Base-by-base conservation (phyloP, 2,329 filamentous ascomycete species). In the Sclerotinia minor region DNA sequence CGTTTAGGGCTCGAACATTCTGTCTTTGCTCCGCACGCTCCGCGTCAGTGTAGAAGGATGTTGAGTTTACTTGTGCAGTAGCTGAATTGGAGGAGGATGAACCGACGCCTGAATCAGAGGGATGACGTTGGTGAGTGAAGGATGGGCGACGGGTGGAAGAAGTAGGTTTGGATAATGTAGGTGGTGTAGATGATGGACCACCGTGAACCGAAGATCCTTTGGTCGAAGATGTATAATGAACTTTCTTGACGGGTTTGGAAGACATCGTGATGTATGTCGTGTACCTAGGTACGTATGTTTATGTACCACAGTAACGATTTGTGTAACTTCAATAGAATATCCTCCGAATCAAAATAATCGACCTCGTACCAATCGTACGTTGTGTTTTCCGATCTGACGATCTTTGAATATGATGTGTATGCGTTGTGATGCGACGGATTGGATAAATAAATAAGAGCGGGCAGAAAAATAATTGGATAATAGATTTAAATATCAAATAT, bases 171-270 rank as follows among this genome's bases (percentile, higher is more conserved):
- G 60, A 64, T 19, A 45, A 29, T 9, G 21, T 21, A 3, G 35
- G 47, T 29, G 41, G 44, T 41, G 64, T 26, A 8, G 45, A 35
- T 11, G 59, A 24, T n/a, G n/a, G n/a, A 15, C 54, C 64, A 13
- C 53, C 64, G 41, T 49, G 52, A 7, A 60, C 53, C 0, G 64
- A 66, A 2, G 64, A 66, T 17, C 65, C 65, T 47, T 67, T 67
- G 47, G 65, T 67, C 4, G 55, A 63, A 3, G 65, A 29, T 21
- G 65, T 63, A 47, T 67, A 67, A 32, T 63, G 65, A n/a, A 67
- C 65, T 19, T 67, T 67, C 21, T 61, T 67, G 19, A 44, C 44
- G 0, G 55, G 65, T 19, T 61, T 60, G 11, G 65, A 67, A n/a
- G 65, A 52, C 55, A 61, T 67, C n/a, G 17, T 63, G n/a, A 41